Percentiles rank a stretch among this genome's conserved stretches.
Evolutionary conservation across 371 early-diverging fungal species (phyloP).

Genomic region (Rhizopus sp.): DNA sequence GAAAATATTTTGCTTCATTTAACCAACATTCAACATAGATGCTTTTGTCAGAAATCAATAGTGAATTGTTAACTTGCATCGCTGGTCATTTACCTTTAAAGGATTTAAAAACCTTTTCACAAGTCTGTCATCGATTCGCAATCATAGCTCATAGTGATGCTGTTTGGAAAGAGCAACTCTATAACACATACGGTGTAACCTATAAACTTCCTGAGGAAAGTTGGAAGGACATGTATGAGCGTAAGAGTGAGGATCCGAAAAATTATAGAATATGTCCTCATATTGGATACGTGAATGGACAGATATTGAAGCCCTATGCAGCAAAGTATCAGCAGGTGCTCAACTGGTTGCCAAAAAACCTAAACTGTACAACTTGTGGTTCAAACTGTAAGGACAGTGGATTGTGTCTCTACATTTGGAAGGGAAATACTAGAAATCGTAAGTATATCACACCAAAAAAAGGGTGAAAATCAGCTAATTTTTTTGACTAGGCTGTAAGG

Average conservation of each 20-base stretch:
- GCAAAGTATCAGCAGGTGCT: constrained; percentile 39
- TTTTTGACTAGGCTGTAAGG: constrained; percentile 36
- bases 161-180: constrained; percentile 44
- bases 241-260: constrained; percentile 36
- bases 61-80: constrained; percentile 40
- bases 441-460: constrained; percentile 13
- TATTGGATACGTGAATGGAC: constrained; percentile 30
- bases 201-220: constrained; percentile 42
- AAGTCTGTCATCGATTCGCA: constrained; percentile 35
- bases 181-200: constrained; percentile 39
- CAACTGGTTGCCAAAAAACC: constrained; percentile 36
- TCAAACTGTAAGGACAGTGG: constrained; percentile 33
- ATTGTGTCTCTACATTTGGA: constrained; percentile 36
- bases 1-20: too few relatives aligned
- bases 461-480: background rate
- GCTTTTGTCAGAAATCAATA: constrained; percentile 27
- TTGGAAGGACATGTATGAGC: constrained; percentile 44
- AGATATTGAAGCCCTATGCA: constrained; percentile 35
- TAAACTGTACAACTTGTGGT: constrained; percentile 42
- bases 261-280: constrained; percentile 48
- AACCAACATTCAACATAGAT: background rate
- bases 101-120: constrained; percentile 27
- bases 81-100: constrained; percentile 37
- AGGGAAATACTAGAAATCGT: constrained; percentile 44
- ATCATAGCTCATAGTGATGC: constrained; percentile 37